Conservation (phyloP, 148 eudicot genomes). For the Vaccinium darrowii region DNA sequence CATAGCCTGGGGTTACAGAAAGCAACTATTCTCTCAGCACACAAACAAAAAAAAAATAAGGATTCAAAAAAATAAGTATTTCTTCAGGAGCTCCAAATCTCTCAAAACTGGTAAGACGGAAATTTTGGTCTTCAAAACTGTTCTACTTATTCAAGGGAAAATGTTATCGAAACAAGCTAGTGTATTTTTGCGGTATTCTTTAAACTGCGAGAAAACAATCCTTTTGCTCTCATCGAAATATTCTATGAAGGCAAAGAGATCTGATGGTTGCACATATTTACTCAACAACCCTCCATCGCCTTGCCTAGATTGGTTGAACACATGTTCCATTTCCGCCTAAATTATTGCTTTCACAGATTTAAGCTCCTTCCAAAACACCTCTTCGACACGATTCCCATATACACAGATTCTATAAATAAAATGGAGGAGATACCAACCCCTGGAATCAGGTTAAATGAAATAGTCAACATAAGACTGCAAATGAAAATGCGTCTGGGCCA, state of each 20-base stretch:
- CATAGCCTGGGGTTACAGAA: not conserved
- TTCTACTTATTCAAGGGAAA: not conserved
- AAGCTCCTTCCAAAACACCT: not conserved
- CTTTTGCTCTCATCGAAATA: not conserved
- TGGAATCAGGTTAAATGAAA: not conserved
- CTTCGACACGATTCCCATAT: not conserved
- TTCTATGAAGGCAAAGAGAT: not conserved
- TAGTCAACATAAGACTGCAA: not conserved
- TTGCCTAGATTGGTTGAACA: not conserved
- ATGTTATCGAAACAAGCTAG: not conserved
- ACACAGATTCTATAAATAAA: not conserved
- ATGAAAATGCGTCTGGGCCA: not conserved
- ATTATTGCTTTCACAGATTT: not conserved
- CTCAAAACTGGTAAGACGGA: not conserved
- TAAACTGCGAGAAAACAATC: not conserved
- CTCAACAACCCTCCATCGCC: too few species aligned
- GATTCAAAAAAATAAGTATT: not conserved
- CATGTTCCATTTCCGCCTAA: not conserved
- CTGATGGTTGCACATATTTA: not conserved
- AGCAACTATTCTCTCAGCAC: not conserved
- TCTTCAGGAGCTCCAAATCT: not conserved
- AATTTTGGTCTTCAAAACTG: not conserved
- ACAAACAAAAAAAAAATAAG: not conserved
- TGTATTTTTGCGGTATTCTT: not conserved
- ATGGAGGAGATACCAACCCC: not conserved